Base-by-base conservation (phyloP, 2,329 filamentous ascomycete genomes). In the Colletotrichum plurivorum region DNA sequence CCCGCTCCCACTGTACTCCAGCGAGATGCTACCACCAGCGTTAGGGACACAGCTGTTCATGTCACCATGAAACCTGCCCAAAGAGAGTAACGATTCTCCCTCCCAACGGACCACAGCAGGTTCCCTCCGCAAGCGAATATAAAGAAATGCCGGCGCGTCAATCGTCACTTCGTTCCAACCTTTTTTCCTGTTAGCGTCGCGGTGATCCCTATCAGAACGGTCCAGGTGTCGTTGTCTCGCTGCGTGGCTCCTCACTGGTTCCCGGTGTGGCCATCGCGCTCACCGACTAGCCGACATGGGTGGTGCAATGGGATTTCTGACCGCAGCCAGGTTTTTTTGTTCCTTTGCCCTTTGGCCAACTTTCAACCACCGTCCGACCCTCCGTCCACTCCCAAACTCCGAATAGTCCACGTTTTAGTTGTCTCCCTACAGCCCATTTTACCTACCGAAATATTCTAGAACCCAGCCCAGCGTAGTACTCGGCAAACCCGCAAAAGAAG, bases 111-210 rank as follows among this genome's bases (percentile, higher is more conserved):
- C n/a, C n/a, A 46, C 57, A 27, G 31, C 58, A 41, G 8, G 18
- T 43, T 51, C 25, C 49, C 56, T 49, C n/a, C 36, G 45, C 64
- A 67, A 67, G 39, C 59, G 59, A 63, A 45, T 63, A 20, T 25
- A 25, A 25, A 25, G 22, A 46, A 46, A 15, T 10, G 16, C 45
- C 45, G 48, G 27, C 49, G 16, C 45, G 59, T 41, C 31, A 49
- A 63, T 63, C 36, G 13, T 67, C 64, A 63, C 61, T 53, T 69
- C 61, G 66, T 57, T 39, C 20, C 20, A 12, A 56, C 5, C 63
- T 60, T 10, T 45, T 49, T 45, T 25, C 20, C 20, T 36, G 16
- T 15, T 65, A 55, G 55, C 61, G 48, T n/a, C 39, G 27, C 66
- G 55, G 36, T 63, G 65, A 63, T 67, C 61, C 53, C 18, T 48